Conservation (phyloP, 345 rosid genomes). For the Carallia pectinifolia region DNA sequence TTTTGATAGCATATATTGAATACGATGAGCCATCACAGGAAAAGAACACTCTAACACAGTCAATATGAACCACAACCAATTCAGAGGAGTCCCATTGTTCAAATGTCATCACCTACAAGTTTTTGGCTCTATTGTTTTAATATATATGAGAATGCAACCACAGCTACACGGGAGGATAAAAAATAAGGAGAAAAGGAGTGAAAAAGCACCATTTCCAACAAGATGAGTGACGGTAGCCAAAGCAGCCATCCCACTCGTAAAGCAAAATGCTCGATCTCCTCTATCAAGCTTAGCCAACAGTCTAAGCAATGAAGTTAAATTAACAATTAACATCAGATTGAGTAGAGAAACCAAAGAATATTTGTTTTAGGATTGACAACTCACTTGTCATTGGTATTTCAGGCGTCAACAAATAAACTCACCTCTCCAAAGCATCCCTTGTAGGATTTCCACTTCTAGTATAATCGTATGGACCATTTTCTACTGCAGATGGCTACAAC, state of each 20-base stretch:
- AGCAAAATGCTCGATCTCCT: conserved; percentile 94
- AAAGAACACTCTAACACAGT: too few species aligned
- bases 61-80: too few species aligned
- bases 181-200: not conserved
- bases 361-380: conserved; percentile 6
- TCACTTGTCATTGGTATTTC: not conserved
- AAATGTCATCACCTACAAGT: too few species aligned
- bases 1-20: too few species aligned
- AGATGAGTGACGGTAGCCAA: conserved; percentile 77
- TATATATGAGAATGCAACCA: not conserved
- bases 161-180: not conserved
- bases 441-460: conserved; percentile 99
- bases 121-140: too few species aligned
- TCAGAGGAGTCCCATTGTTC: too few species aligned
- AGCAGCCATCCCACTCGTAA: conserved; percentile 99
- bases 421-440: conserved; percentile 85
- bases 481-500: conserved; percentile 72
- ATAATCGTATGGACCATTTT: conserved; percentile 86
- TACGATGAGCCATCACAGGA: too few species aligned
- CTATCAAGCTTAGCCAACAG: conserved; percentile 92
- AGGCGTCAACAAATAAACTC: conserved; percentile 5
- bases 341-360: not conserved
- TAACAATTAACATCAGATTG: not conserved
- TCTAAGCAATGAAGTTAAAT: conserved; percentile 33
- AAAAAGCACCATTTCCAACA: conserved; percentile 54